These are phyloP conservation scores for Calocybe indica DNA, from an alignment of 768 basidiomycete species.

Conservation along the genomic window DNA sequence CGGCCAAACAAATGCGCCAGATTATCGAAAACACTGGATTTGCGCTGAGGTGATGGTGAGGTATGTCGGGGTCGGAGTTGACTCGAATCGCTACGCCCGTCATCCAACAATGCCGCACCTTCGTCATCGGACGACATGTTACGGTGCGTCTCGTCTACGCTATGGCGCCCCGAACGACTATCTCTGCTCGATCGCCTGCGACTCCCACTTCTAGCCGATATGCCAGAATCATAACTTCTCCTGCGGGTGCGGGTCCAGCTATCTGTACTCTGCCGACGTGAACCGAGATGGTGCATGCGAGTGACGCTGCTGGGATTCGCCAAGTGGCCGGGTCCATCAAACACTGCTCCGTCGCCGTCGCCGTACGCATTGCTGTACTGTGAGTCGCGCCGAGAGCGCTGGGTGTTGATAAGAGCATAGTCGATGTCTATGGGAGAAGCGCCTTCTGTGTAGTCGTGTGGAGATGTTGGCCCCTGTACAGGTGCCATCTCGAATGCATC, in stretches of 20 bases:
- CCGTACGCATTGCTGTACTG: slow-evolving; percentile 53
- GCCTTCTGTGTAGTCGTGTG: slow-evolving; percentile 80
- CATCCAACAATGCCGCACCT: slow-evolving; percentile 23
- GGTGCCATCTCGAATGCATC: slow-evolving; percentile 36
- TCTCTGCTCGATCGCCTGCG: slow-evolving; percentile 41
- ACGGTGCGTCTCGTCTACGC: slow-evolving; percentile 20
- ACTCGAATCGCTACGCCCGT: slow-evolving; percentile 15
- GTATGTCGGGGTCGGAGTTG: slow-evolving; percentile 24
- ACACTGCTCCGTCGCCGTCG: slow-evolving; percentile 62
- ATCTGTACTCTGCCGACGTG: slow-evolving; percentile 51
- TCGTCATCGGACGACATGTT: slow-evolving; percentile 12
- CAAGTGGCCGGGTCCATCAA: slow-evolving; percentile 68
- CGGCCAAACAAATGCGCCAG: slow-evolving; percentile 64
- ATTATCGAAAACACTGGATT: slow-evolving; percentile 54
- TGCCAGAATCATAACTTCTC: slow-evolving; percentile 43
- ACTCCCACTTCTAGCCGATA: slow-evolving; percentile 20
- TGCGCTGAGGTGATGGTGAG: slow-evolving; percentile 29
- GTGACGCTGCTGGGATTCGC: slow-evolving; percentile 77
- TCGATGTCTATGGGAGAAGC: slow-evolving; percentile 74
- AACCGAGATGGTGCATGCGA: slow-evolving; percentile 64
- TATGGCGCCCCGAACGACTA: slow-evolving; percentile 37
- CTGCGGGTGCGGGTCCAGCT: slow-evolving; percentile 42
- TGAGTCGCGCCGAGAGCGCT: slow-evolving; percentile 60
- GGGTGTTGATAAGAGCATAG: slow-evolving; percentile 45
- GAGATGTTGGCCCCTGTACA: slow-evolving; percentile 27